phyloP scores from a whole-genome alignment of 2,329 filamentous ascomycete species.

The Cadophora sp. region DNA sequence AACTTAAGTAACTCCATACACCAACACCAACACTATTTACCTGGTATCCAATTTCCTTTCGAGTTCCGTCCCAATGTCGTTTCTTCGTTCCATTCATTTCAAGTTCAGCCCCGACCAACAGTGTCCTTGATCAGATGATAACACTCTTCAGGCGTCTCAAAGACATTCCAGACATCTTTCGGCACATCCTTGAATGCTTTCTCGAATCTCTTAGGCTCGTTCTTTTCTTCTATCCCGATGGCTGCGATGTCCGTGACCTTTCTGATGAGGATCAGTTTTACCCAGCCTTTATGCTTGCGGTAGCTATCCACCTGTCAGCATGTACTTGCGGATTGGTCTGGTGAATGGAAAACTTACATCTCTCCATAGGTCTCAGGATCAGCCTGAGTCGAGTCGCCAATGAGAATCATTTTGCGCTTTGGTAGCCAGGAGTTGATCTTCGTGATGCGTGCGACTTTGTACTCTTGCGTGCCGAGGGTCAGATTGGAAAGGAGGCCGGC shows the following conservation, averaged over 20 bases:
- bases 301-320: constrained; percentile 51
- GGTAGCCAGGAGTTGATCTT: constrained; percentile 84
- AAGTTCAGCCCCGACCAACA: constrained; percentile 19
- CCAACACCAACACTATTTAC: neutral
- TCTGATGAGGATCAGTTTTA: constrained; percentile 83
- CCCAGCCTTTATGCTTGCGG: constrained; percentile 74
- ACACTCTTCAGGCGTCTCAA: constrained; percentile 77
- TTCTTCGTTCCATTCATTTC: neutral
- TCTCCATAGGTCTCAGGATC: constrained; percentile 92
- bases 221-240: constrained; percentile 74
- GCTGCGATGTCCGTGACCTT: constrained; percentile 79
- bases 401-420: constrained; percentile 76
- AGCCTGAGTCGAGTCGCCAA: constrained; percentile 90
- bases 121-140: constrained; percentile 47
- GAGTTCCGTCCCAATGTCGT: too few species aligned
- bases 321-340: neutral
- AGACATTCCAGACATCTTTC: constrained; percentile 77
- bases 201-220: constrained; percentile 77
- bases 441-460: constrained; percentile 82
- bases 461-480: constrained; percentile 81
- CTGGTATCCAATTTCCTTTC: constrained; percentile 3
- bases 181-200: constrained; percentile 82
- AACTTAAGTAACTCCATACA: neutral
- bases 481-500: constrained; percentile 79
- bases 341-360: constrained; percentile 59